A percentile compares a stretch with the other conserved stretches of the same genome.
These are phyloP conservation scores for Catharanthus roseus DNA, from an alignment of 257 asterid species.

Conservation along the genomic window DNA sequence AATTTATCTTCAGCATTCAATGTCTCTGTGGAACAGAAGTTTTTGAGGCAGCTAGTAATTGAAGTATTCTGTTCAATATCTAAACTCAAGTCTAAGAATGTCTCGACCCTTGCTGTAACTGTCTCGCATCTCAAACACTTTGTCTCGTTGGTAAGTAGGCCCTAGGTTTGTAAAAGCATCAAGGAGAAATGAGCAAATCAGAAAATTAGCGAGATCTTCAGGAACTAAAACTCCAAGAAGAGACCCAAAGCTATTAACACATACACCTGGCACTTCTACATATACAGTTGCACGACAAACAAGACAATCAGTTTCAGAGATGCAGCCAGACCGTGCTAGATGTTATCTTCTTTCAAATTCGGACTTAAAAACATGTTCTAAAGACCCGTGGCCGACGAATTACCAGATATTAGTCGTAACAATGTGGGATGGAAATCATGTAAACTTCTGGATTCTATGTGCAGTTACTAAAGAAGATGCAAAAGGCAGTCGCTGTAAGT, in stretches of 20 bases:
- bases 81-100: constrained; percentile 81
- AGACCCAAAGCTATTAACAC: neutral
- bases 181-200: constrained; percentile 5
- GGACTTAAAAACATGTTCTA: neutral
- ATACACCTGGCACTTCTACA: neutral
- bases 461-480: neutral
- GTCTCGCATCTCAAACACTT: constrained; percentile 86
- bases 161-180: constrained; percentile 51
- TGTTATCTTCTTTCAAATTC: neutral
- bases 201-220: neutral
- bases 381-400: neutral
- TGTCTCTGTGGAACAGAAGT: constrained; percentile 89
- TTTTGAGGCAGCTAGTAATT: constrained; percentile 93
- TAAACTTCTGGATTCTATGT: neutral
- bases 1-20: constrained; percentile 82
- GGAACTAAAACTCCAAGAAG: neutral
- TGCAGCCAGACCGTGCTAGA: neutral
- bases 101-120: constrained; percentile 93
- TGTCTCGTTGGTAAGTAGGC: constrained; percentile 84
- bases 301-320: neutral
- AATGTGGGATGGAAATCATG: neutral
- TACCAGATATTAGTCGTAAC: neutral
- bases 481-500: neutral
- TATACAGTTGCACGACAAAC: neutral
- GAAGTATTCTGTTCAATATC: constrained; percentile 95